phyloP scores from a whole-genome alignment of 2,329 filamentous ascomycete genomes.

The Xylariomycetidae sp. region DNA sequence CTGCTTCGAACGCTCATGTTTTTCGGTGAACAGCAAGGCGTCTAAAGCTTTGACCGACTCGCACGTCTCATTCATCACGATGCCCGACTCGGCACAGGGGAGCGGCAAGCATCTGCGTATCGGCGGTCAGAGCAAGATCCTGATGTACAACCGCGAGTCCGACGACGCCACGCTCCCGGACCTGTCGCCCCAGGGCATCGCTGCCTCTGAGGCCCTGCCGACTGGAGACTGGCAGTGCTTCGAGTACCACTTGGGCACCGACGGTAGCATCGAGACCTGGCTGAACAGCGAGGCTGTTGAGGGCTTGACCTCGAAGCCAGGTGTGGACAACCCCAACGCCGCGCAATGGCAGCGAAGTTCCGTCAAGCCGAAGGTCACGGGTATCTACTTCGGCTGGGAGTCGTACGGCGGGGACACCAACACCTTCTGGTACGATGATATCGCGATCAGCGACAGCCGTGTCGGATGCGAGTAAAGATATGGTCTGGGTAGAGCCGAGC shows the following conservation, averaged over 20 bases:
- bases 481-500: too few species aligned
- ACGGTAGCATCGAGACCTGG: conserved; percentile 57
- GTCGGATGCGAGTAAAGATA: conserved; percentile 46
- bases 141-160: conserved; percentile 60
- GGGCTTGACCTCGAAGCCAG: conserved; percentile 43
- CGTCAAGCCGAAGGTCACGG: conserved; percentile 46
- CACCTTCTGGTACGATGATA: conserved; percentile 59
- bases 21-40: conserved; percentile 38
- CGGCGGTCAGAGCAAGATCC: conserved; percentile 52
- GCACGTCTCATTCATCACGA: conserved; percentile 59
- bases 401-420: conserved; percentile 54
- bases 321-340: conserved; percentile 44
- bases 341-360: conserved; percentile 45
- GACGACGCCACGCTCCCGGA: conserved; percentile 58
- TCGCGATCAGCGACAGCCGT: conserved; percentile 40
- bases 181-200: conserved; percentile 53
- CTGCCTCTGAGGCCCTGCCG: conserved; percentile 44
- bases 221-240: conserved; percentile 51
- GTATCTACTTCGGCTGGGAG: conserved; percentile 58
- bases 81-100: conserved; percentile 52
- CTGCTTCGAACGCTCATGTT: conserved; percentile 13
- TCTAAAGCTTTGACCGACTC: conserved; percentile 50
- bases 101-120: conserved; percentile 55
- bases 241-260: conserved; percentile 53
- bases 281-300: conserved; percentile 44